Evolutionary conservation across 345 rosid genomes (phyloP).

Genomic region (Moricandia moricandioides): DNA sequence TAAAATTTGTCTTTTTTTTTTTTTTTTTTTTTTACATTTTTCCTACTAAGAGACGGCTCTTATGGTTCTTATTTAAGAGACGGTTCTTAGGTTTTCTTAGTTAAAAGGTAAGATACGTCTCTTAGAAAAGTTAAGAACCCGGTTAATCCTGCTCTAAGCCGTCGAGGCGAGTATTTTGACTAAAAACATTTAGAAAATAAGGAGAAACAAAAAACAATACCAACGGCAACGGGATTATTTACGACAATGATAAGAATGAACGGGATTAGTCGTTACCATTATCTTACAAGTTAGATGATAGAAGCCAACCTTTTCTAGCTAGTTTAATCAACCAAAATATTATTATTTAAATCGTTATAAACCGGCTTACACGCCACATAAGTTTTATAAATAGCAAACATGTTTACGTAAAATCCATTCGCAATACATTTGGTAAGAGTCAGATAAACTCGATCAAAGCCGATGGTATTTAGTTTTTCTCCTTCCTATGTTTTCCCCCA

Average conservation of each 20-base stretch:
- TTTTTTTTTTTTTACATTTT: too few species aligned
- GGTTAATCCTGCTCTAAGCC: too few species aligned
- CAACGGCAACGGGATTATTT: neutral
- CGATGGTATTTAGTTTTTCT: neutral
- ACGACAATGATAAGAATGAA: neutral
- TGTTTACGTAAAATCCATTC: neutral
- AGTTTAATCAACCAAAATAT: neutral
- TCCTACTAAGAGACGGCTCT: too few species aligned
- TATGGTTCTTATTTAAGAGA: too few species aligned
- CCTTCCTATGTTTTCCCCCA: neutral
- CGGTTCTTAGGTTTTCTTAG: too few species aligned
- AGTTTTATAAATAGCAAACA: constrained; percentile 16
- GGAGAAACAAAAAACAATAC: neutral
- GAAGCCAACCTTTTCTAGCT: neutral
- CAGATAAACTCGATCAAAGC: neutral
- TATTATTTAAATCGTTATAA: neutral
- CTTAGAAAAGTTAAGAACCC: too few species aligned
- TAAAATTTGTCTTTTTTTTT: too few species aligned
- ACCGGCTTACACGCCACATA: neutral
- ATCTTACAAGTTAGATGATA: constrained; percentile 1
- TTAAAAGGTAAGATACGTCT: too few species aligned
- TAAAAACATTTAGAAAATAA: neutral
- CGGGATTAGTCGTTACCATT: neutral
- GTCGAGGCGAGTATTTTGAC: constrained; percentile 6
- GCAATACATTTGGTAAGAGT: neutral